Conservation (phyloP, 2,329 filamentous ascomycete genomes). For the Ophiostoma tasmaniense region DNA sequence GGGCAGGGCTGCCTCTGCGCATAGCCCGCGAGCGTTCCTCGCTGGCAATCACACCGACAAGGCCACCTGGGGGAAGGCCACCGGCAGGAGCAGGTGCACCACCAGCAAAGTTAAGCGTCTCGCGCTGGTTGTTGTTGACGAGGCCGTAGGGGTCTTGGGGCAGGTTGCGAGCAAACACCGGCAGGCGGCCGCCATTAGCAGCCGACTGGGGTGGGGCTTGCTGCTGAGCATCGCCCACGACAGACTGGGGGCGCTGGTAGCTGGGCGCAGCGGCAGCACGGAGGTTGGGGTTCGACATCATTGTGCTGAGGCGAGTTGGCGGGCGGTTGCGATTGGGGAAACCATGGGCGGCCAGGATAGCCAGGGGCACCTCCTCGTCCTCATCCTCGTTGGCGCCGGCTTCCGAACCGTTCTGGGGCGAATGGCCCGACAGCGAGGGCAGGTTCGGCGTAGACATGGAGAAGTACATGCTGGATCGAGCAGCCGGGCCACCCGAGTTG, state of each 20-base stretch:
- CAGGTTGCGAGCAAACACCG: conserved; percentile 73
- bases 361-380: conserved; percentile 81
- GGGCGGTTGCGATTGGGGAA: conserved; percentile 74
- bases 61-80: conserved; percentile 58
- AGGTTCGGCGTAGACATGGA: conserved; percentile 58
- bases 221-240: conserved; percentile 30
- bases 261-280: conserved; percentile 43
- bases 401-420: conserved; percentile 36
- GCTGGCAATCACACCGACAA: conserved; percentile 79
- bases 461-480: conserved; percentile 44
- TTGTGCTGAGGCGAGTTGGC: conserved; percentile 56
- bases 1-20: conserved; percentile 68
- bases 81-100: conserved; percentile 32
- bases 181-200: conserved; percentile 45
- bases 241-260: conserved; percentile 46
- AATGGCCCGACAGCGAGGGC: conserved; percentile 20
- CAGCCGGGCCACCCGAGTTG: conserved; percentile 37
- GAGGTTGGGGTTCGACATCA: conserved; percentile 64
- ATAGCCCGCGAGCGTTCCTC: conserved; percentile 74
- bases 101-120: conserved; percentile 63
- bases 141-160: conserved; percentile 80
- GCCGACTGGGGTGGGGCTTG: conserved; percentile 22
- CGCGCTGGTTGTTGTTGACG: conserved; percentile 62
- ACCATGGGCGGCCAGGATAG: conserved; percentile 78
- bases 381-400: conserved; percentile 50